Evolutionary conservation across 306 rosid species (phyloP).

Genomic region (Vigna reflexopilosa): DNA sequence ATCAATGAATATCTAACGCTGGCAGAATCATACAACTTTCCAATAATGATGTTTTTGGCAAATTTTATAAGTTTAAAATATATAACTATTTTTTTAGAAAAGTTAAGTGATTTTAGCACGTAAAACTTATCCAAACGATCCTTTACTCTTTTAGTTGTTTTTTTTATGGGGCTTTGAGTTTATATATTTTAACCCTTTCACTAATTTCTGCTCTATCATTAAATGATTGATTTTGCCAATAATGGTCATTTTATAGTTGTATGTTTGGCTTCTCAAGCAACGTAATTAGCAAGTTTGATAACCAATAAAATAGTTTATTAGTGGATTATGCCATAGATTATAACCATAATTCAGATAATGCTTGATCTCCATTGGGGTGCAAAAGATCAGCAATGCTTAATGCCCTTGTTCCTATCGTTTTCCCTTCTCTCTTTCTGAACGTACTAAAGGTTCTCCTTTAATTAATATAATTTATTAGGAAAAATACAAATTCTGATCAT

Average conservation of each 20-base stretch:
- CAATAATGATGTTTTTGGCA: neutral
- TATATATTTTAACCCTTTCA: too few relatives aligned
- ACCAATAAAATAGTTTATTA: conserved; percentile 44
- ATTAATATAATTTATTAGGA: conserved; percentile 8
- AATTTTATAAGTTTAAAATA: neutral
- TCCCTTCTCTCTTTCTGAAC: neutral
- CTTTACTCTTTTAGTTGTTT: too few relatives aligned
- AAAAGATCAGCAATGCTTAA: conserved; percentile 36
- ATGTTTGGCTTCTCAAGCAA: conserved; percentile 30
- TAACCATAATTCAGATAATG: conserved; percentile 33
- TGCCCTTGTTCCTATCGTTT: conserved; percentile 40
- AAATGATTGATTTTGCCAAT: too few relatives aligned
- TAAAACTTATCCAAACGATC: too few relatives aligned
- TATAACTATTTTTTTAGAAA: too few relatives aligned
- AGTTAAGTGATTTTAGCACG: too few relatives aligned
- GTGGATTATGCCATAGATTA: conserved; percentile 47
- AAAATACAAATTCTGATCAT: neutral
- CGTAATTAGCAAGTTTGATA: conserved; percentile 11
- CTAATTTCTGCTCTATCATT: too few relatives aligned
- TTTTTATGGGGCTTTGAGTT: too few relatives aligned
- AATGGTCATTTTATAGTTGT: too few relatives aligned
- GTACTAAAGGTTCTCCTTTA: neutral
- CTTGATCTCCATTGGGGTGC: conserved; percentile 44
- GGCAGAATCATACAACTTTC: neutral
- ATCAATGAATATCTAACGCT: neutral